phyloP scores from a whole-genome alignment of 2,329 filamentous ascomycete species.

The Claviceps citrina region DNA sequence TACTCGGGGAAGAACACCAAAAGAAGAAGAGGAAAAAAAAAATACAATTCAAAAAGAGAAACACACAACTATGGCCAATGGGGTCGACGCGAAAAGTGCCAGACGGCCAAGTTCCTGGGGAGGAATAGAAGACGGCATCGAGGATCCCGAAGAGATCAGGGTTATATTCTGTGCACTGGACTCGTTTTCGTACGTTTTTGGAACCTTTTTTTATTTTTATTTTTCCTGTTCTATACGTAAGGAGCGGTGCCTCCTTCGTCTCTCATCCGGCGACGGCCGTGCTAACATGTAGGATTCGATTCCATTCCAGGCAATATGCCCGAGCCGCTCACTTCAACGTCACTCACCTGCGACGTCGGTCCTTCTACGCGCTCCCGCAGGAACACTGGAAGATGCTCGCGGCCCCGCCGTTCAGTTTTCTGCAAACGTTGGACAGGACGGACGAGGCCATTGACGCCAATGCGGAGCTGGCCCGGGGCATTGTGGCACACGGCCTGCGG shows the following conservation, averaged over 20 bases:
- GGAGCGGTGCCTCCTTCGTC: no score
- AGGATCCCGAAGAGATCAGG: slow-evolving; percentile 64
- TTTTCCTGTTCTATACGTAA: neutral
- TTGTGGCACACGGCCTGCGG: slow-evolving; percentile 52
- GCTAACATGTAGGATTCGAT: neutral
- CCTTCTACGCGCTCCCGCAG: slow-evolving; percentile 81
- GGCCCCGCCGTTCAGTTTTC: slow-evolving; percentile 64
- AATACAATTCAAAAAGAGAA: neutral
- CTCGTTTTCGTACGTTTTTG: slow-evolving; percentile 67
- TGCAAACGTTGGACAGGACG: slow-evolving; percentile 61
- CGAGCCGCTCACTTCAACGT: slow-evolving; percentile 75
- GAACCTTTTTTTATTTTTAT: neutral
- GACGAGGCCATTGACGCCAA: slow-evolving; percentile 85
- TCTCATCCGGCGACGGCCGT: neutral
- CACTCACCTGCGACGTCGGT: slow-evolving; percentile 77
- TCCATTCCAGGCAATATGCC: slow-evolving; percentile 55
- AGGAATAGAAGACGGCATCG: slow-evolving; percentile 47
- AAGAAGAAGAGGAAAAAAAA: neutral
- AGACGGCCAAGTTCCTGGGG: slow-evolving; percentile 33
- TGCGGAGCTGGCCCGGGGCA: slow-evolving; percentile 64
- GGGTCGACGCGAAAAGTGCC: neutral
- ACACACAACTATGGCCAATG: slow-evolving; percentile 2
- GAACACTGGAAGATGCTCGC: slow-evolving; percentile 73
- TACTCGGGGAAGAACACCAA: no score
- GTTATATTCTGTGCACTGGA: slow-evolving; percentile 73